Evolutionary conservation across 208 protist species (phyloP).

Genomic region (Acanthamoeba lenticulata): DNA sequence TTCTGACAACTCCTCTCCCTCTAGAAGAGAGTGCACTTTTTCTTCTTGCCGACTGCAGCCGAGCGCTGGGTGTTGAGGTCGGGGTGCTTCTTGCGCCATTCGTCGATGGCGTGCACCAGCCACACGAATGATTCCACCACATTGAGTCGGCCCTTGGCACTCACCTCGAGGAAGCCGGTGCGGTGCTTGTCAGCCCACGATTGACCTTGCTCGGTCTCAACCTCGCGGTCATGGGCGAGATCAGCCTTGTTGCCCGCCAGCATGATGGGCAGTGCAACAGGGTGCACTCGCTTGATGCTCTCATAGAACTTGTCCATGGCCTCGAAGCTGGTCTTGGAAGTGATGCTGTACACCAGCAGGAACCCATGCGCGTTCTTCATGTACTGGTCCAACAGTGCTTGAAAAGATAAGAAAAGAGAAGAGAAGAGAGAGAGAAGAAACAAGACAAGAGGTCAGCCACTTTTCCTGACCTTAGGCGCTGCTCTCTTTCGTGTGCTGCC

Average conservation of each 20-base stretch:
- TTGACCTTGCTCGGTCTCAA: conserved; percentile 79
- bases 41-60: conserved; percentile 36
- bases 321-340: conserved; percentile 39
- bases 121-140: conserved; percentile 86
- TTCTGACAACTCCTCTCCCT: background rate
- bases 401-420: background rate
- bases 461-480: too few species aligned
- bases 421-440: background rate
- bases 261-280: background rate
- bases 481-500: too few species aligned
- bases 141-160: conserved; percentile 86
- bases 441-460: background rate
- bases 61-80: background rate
- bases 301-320: conserved; percentile 39
- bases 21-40: conserved; percentile 57
- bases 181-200: conserved; percentile 79
- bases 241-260: conserved; percentile 86
- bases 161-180: conserved; percentile 44
- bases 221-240: conserved; percentile 81
- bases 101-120: conserved; percentile 84
- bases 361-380: conserved; percentile 78
- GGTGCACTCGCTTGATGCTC: background rate
- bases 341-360: conserved; percentile 76
- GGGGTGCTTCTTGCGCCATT: conserved; percentile 53
- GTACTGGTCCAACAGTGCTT: conserved; percentile 79